Base-by-base conservation (phyloP, 2,329 filamentous ascomycete species). In the Drechslera avenae region DNA sequence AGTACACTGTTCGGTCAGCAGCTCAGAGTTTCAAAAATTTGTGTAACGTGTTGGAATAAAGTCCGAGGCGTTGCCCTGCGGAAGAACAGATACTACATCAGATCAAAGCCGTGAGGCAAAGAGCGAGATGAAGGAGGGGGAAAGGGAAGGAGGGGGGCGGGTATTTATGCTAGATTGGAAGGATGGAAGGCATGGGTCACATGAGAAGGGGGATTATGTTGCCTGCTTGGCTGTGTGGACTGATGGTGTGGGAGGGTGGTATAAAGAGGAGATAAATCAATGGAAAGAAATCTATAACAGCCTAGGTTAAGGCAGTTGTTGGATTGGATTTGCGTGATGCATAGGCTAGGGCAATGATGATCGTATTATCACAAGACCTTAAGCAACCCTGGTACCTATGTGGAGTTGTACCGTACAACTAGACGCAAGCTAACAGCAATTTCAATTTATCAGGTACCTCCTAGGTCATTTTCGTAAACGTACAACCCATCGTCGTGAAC, bases 41-140 rank as follows among this genome's bases (percentile, higher is more conserved):
- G 39, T 30, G 14, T 43, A 32, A 41, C 13, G 19, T 47, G 23
- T 32, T 36, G 31, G 28, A 35, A 19, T 18, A 47, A 14, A 13
- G 32, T 51, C 17, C 35, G 35, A 55, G 52, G 40, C 30, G 39
- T 55, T 46, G 46, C 35, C 36, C 47, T 52, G 28, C 40, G 36
- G 16, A 42, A 46, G 48, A 52, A 55, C 39, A 55, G 47, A 55
- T 52, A 55, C 47, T 55, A 49, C 44, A 52, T 49, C 32, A 19
- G 39, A 32, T 48, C 45, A 43, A 19, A 46, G 46, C 47, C 47
- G 2, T 21, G 28, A 26, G 47, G 39, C 42, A 49, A 55, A 49
- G 45, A 55, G 37, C 39, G 37, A 33, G 39, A 17, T 42, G 40
- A 18, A 30, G 33, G 23, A 23, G n/a, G n/a, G 8, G 12, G 13